phyloP scores from a whole-genome alignment of 2,329 filamentous ascomycete genomes.

The Corinectria fuckeliana region DNA sequence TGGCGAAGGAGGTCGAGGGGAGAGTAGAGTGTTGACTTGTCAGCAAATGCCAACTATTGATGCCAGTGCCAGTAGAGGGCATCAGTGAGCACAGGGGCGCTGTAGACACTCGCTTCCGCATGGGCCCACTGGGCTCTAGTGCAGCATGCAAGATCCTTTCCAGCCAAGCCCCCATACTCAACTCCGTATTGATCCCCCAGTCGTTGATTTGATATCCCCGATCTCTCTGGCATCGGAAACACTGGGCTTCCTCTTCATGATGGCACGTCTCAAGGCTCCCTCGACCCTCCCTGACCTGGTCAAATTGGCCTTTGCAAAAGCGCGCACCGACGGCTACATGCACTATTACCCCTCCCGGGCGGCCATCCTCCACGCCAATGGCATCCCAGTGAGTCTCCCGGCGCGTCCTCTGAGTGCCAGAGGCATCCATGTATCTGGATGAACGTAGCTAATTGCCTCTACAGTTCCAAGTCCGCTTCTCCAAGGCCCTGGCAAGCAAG shows the following conservation, averaged over 20 bases:
- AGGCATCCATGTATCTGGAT: background rate
- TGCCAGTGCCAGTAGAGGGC: background rate
- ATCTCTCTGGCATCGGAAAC: background rate
- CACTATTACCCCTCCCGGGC: conserved; percentile 63
- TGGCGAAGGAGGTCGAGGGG: background rate
- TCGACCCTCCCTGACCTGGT: conserved; percentile 59
- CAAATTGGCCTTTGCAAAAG: conserved; percentile 55
- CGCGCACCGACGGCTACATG: conserved; percentile 55
- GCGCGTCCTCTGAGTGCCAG: background rate
- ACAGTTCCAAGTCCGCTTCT: conserved; percentile 77
- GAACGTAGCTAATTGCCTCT: background rate
- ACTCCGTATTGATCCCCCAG: background rate
- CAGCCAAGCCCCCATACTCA: background rate
- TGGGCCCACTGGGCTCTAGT: background rate
- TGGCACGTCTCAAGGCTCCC: conserved; percentile 51
- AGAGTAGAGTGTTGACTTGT: background rate
- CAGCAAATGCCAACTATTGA: too few species aligned
- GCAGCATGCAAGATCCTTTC: background rate
- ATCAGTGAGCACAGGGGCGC: background rate
- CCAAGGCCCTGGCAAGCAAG: conserved; percentile 71
- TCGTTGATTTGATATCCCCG: background rate
- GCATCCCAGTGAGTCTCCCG: conserved; percentile 50
- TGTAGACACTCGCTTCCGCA: background rate
- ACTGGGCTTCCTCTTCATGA: conserved; percentile 26
- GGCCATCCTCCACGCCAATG: conserved; percentile 52